These are phyloP conservation scores for Silene conica DNA, from an alignment of 148 eudicot genomes.

Conservation along the genomic window DNA sequence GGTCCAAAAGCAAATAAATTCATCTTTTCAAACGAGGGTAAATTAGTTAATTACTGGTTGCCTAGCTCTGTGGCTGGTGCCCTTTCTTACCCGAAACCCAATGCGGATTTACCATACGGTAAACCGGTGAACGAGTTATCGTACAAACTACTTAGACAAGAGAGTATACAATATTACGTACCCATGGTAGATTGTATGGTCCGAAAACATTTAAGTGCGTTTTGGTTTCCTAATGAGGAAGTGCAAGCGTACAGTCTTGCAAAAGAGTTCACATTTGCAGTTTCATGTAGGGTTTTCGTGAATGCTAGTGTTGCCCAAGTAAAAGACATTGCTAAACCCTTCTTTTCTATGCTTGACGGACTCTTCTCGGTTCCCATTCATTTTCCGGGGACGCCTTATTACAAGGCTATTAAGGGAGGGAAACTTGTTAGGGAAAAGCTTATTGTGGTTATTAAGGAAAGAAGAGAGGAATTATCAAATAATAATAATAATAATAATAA, in stretches of 20 bases:
- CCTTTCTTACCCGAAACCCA: constrained; percentile 7
- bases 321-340: constrained; percentile 3
- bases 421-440: constrained; percentile 5
- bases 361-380: constrained; percentile 2
- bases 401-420: constrained; percentile 3
- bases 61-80: neutral
- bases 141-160: constrained; percentile 3
- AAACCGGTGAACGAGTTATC: neutral
- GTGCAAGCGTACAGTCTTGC: constrained; percentile 7
- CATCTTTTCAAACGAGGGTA: constrained; percentile 7
- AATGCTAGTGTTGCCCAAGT: neutral
- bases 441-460: constrained; percentile 1
- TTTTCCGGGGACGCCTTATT: constrained; percentile 7
- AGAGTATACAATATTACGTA: neutral
- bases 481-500: neutral
- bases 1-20: constrained; percentile 15
- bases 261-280: constrained; percentile 6
- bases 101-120: neutral
- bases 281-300: constrained; percentile 4
- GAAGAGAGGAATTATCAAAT: constrained; percentile 4
- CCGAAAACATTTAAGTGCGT: constrained; percentile 4
- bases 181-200: constrained; percentile 4
- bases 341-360: neutral
- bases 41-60: constrained; percentile 4
- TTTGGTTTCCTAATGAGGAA: constrained; percentile 4